A percentile compares a stretch with the other conserved stretches of the same genome.
These are phyloP conservation scores for Tuctoria greenei DNA, from an alignment of 176 grass and related monocot genomes.

Conservation along the genomic window DNA sequence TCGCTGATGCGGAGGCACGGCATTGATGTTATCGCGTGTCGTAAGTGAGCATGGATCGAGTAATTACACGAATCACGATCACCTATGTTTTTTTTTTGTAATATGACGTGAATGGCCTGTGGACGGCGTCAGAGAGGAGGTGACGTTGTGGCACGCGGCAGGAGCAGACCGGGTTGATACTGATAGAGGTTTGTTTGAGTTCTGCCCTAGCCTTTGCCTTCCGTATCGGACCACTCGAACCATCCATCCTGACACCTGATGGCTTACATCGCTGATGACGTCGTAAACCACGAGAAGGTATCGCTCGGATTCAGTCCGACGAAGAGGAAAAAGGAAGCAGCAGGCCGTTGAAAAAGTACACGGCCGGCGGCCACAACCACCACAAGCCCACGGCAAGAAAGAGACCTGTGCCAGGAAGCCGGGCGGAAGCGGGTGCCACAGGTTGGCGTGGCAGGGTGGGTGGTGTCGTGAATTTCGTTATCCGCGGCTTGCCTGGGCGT, in stretches of 20 bases:
- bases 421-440: neutral
- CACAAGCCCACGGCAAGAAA: neutral
- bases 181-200: no score
- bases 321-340: neutral
- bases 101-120: no score
- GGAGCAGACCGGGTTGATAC: no score
- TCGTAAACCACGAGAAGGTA: neutral
- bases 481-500: no score
- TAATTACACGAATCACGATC: neutral
- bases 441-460: neutral
- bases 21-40: neutral
- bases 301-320: neutral
- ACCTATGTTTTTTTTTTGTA: neutral
- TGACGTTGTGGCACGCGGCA: neutral
- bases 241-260: no score
- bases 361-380: no score
- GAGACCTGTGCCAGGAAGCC: neutral
- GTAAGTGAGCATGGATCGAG: neutral
- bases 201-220: no score
- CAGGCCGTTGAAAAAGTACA: slow-evolving; percentile 4
- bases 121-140: neutral
- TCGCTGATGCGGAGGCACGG: neutral
- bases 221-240: no score
- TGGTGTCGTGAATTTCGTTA: no score
- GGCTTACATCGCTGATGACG: neutral